phyloP scores from a whole-genome alignment of 192 early-diverging fungal species.

The Phycomyces blakesleeanus region DNA sequence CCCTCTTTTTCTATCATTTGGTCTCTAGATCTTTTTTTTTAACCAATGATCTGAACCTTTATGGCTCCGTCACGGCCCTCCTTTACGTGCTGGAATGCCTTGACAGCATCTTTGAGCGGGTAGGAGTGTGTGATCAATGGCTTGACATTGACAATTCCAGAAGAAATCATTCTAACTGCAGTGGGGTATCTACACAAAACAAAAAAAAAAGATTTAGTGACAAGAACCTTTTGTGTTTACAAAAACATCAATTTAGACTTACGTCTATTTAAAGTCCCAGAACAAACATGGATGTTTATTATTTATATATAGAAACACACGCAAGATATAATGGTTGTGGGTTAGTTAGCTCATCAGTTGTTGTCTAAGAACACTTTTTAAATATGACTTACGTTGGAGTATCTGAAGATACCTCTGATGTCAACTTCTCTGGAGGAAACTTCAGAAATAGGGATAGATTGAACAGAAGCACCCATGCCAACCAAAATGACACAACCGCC shows the following conservation, averaged over 20 bases:
- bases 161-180: constrained; percentile 34
- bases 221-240: not conserved
- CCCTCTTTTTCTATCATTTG: not conserved
- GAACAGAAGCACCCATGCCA: constrained; percentile 38
- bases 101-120: constrained; percentile 30
- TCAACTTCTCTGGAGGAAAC: constrained; percentile 36
- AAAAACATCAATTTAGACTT: not conserved
- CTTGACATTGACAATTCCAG: constrained; percentile 37
- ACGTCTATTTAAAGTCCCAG: constrained; percentile 5
- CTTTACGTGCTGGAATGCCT: constrained; percentile 40
- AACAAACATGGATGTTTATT: too few species aligned
- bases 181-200: constrained; percentile 32
- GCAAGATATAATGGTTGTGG: too few species aligned
- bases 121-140: constrained; percentile 41
- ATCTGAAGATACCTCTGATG: constrained; percentile 39
- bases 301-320: too few species aligned
- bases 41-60: constrained; percentile 35
- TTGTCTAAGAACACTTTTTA: constrained; percentile 5
- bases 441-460: constrained; percentile 33
- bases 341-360: not conserved
- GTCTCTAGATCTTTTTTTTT: not conserved
- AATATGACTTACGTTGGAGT: constrained; percentile 37
- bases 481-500: constrained; percentile 39
- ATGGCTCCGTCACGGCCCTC: constrained; percentile 33
- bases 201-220: not conserved